A percentile compares a stretch with the other conserved stretches of the same genome.
Conservation (phyloP, 257 asterid species). For the Solanum arcanum region DNA sequence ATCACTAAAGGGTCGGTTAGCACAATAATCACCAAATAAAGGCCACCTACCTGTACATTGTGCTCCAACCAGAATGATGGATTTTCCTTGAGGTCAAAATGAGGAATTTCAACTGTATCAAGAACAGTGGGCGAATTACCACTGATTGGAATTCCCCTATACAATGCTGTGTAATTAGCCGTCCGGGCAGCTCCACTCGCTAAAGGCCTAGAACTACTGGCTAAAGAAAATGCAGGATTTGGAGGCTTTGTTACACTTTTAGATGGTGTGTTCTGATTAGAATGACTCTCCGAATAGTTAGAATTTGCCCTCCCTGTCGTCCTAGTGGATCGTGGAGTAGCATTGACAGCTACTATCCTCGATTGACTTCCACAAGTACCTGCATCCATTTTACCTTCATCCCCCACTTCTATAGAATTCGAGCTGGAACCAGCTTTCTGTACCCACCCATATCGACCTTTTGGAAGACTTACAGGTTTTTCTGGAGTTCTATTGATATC, state of each 20-base stretch:
- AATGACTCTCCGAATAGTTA: conserved; percentile 61
- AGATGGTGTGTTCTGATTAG: conserved; percentile 74
- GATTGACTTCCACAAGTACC: neutral
- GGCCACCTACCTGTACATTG: conserved; percentile 72
- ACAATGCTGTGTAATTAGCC: conserved; percentile 44
- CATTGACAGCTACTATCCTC: conserved; percentile 11
- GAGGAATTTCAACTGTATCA: conserved; percentile 68
- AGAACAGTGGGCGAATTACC: conserved; percentile 34
- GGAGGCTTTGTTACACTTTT: conserved; percentile 85
- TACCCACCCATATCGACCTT: conserved; percentile 42
- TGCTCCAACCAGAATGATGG: conserved; percentile 96
- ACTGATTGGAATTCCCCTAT: conserved; percentile 55
- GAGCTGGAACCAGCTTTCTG: conserved; percentile 47
- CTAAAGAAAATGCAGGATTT: conserved; percentile 37
- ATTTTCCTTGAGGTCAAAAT: conserved; percentile 81
- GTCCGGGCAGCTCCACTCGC: conserved; percentile 40
- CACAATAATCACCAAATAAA: neutral
- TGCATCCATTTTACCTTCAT: conserved; percentile 37
- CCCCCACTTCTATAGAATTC: conserved; percentile 34
- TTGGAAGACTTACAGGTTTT: conserved; percentile 33
- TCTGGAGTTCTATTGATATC: conserved; percentile 69
- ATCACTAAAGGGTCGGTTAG: neutral
- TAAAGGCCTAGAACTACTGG: conserved; percentile 57
- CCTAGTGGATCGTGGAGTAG: conserved; percentile 65
- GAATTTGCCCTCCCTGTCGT: conserved; percentile 36